A percentile compares a stretch with the other conserved stretches of the same genome.
phyloP scores from a whole-genome alignment of 345 rosid genomes.

The Dimocarpus longan region DNA sequence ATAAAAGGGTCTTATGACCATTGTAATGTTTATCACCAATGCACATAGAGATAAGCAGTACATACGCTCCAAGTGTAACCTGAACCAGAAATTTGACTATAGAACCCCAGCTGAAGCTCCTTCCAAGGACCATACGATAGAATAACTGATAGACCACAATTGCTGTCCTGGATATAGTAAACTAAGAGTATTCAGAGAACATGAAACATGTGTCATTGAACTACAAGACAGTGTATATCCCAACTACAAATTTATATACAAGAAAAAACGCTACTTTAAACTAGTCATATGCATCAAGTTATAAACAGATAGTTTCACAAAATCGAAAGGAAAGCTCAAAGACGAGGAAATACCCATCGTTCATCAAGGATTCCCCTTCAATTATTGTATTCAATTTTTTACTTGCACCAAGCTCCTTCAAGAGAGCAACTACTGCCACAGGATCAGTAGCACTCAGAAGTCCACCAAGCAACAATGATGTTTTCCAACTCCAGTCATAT shows the following conservation, averaged over 20 bases:
- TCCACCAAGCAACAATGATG: conserved; percentile 92
- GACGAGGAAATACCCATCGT: conserved; percentile 72
- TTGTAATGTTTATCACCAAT: neutral
- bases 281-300: conserved; percentile 6
- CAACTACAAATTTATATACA: neutral
- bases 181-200: conserved; percentile 21
- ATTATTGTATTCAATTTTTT: conserved; percentile 90
- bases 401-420: conserved; percentile 98
- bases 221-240: neutral
- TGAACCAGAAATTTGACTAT: conserved; percentile 66
- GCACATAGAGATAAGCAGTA: conserved; percentile 29
- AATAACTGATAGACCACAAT: conserved; percentile 95
- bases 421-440: conserved; percentile 93
- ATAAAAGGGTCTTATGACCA: conserved; percentile 32
- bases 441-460: conserved; percentile 98
- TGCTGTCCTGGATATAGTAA: conserved; percentile 66
- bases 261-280: conserved; percentile 8
- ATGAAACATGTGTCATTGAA: conserved; percentile 12
- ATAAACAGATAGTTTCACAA: conserved; percentile 3
- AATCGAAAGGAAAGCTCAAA: conserved; percentile 7
- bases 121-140: conserved; percentile 78
- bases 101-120: conserved; percentile 51
- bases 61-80: conserved; percentile 94
- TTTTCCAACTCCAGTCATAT: conserved; percentile 90
- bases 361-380: conserved; percentile 99